Conservation (phyloP, 345 rosid genomes). For the Sisymbrium altissimum region DNA sequence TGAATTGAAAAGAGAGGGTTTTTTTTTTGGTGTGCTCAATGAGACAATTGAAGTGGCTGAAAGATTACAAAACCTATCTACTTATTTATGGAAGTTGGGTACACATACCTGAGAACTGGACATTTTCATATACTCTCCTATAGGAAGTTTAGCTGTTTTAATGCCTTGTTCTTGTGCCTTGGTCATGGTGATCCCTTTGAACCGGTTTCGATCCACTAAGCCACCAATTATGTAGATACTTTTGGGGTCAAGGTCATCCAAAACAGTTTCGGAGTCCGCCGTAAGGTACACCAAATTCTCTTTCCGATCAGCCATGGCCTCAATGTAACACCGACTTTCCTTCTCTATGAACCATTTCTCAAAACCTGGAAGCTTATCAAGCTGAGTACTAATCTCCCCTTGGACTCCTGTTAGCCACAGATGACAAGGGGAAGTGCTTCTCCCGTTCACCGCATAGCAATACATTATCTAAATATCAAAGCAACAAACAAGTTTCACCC, state of each 20-base stretch:
- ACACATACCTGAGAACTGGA: conserved; percentile 80
- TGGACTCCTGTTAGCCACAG: conserved; percentile 85
- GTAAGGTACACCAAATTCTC: conserved; percentile 80
- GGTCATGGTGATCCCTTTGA: conserved; percentile 86
- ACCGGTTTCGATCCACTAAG: conserved; percentile 88
- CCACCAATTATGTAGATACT: conserved; percentile 77
- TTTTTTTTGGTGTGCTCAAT: not conserved
- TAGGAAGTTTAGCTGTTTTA: conserved; percentile 83
- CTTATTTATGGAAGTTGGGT: not conserved
- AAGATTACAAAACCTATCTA: not conserved
- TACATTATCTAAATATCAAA: conserved; percentile 54
- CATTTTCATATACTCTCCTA: conserved; percentile 86
- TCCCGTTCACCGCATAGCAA: conserved; percentile 87
- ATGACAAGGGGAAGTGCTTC: conserved; percentile 55
- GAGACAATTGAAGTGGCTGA: not conserved
- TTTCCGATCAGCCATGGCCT: conserved; percentile 65
- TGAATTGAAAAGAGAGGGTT: not conserved
- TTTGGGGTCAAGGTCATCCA: conserved; percentile 60
- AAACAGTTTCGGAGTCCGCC: conserved; percentile 73
- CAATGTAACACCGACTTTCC: conserved; percentile 61
- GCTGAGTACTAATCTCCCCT: conserved; percentile 63
- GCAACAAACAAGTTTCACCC: not conserved
- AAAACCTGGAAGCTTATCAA: conserved; percentile 77
- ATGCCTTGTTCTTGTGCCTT: conserved; percentile 92
- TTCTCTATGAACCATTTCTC: conserved; percentile 92